Base-by-base conservation (phyloP, 371 early-diverging fungal species). In the Syncephalis fuscata region DNA sequence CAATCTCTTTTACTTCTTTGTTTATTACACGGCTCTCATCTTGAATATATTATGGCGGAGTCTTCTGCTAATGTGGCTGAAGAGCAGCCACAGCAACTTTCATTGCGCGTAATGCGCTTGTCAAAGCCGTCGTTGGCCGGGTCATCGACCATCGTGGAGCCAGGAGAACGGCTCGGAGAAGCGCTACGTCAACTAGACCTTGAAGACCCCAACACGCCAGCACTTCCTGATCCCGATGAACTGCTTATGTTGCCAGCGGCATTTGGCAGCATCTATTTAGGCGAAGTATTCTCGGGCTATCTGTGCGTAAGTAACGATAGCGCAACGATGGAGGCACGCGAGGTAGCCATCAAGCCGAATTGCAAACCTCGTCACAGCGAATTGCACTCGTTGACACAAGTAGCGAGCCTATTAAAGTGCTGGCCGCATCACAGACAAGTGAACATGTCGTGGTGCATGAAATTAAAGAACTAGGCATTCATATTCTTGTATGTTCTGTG, bases 211-310 rank as follows among this genome's bases (percentile, higher is more conserved):
- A 60, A 43, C 60, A 58, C 44, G 45, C 2, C 25, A 53, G 61
- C 71, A 32, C 71, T 76, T 49, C 64, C 71, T 44, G 72, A 78
- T 50, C 70, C 76, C 55, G 74, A 71, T n/a, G 82, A 85, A 46
- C 59, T 79, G 39, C 60, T 83, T 23, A 64, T 71, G 19, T 59
- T 82, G 50, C 82, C 85, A 5, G 58, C 67, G 44, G 48, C 79
- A 5, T 92, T 92, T 67, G 93, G 93, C 15, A 82, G 82, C 46
- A 88, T 96, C 38, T 92, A 92, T 58, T 74, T 96, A 16, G 96
- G 96, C 3, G 94, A 94, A 59, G 86, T 82, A 10, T 91, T 96
- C 51, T 68, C 71, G n/a, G 73, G 82, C n/a, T 80, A 91, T 53
- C 59, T 92, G 39, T 82, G 77, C 52, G 63, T 91, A 54, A 90